Evolutionary conservation across 495 filamentous ascomycete genomes (phyloP).

Genomic region (Darksidea phi): DNA sequence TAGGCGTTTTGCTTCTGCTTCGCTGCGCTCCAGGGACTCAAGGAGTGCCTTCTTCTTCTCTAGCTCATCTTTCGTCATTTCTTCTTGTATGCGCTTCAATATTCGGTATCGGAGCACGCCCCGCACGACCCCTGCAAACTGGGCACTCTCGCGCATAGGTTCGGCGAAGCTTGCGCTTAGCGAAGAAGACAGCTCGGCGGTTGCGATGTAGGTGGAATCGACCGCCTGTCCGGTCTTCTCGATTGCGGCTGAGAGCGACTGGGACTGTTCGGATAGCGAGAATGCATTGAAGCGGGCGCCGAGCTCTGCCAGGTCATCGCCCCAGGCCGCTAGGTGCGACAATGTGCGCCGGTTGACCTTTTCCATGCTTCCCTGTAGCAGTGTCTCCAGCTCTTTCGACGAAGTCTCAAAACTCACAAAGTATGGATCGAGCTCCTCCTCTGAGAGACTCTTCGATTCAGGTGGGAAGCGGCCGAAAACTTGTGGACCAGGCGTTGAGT

Average conservation of each 20-base stretch:
- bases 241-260: constrained; percentile 86
- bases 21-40: constrained; percentile 81
- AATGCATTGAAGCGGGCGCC: constrained; percentile 97
- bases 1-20: constrained; percentile 85
- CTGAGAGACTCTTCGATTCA: constrained; percentile 67
- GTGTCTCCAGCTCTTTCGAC: constrained; percentile 79
- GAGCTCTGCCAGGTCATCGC: constrained; percentile 86
- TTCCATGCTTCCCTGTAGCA: constrained; percentile 89
- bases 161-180: constrained; percentile 90
- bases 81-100: constrained; percentile 90
- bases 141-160: constrained; percentile 93
- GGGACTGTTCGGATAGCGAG: constrained; percentile 84
- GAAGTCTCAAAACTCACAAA: constrained; percentile 87
- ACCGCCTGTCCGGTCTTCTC: constrained; percentile 93
- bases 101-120: constrained; percentile 83
- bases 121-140: constrained; percentile 92
- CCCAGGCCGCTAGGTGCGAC: constrained; percentile 74
- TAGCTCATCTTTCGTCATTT: constrained; percentile 92
- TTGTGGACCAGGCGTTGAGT: constrained; percentile 62
- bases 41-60: constrained; percentile 75
- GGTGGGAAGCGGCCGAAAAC: constrained; percentile 81
- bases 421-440: constrained; percentile 91
- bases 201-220: constrained; percentile 93
- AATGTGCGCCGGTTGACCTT: constrained; percentile 91
- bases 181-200: constrained; percentile 80